phyloP scores from a whole-genome alignment of 345 rosid species.

The Psidium friedrichsthalianum region DNA sequence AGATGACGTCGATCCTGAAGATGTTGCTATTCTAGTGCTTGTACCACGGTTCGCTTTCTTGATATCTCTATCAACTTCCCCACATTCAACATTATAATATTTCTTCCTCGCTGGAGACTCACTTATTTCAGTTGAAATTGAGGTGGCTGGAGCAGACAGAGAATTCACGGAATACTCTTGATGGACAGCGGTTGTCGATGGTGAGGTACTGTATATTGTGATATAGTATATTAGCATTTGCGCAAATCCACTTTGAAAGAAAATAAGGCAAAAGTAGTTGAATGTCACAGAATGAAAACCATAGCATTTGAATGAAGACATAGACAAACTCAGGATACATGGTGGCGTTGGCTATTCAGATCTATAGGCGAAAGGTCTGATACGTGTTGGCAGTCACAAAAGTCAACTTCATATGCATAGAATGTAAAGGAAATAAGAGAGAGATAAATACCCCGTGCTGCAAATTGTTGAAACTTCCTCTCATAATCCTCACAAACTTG shows the following conservation, averaged over 20 bases:
- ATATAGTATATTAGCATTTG: background rate
- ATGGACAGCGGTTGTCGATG: slow-evolving; percentile 21
- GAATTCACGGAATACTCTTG: slow-evolving; percentile 48
- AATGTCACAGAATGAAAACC: background rate
- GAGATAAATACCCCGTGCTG: slow-evolving; percentile 38
- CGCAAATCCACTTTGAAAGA: background rate
- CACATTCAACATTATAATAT: slow-evolving; percentile 15
- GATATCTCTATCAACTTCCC: slow-evolving; percentile 14
- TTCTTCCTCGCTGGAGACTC: slow-evolving; percentile 38
- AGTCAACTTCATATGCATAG: background rate
- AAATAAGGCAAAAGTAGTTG: background rate
- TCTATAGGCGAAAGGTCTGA: background rate
- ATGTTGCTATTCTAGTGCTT: slow-evolving; percentile 13
- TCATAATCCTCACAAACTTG: slow-evolving; percentile 74
- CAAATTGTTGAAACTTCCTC: slow-evolving; percentile 67
- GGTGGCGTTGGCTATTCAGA: background rate
- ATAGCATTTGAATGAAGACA: background rate
- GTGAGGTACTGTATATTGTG: slow-evolving; percentile 31
- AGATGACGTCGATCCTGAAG: slow-evolving; percentile 42
- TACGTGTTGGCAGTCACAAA: background rate
- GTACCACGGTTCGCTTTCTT: slow-evolving; percentile 22
- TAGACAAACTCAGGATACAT: background rate
- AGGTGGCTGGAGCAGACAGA: slow-evolving; percentile 49
- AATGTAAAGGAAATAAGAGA: background rate
- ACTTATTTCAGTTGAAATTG: slow-evolving; percentile 44